Evolutionary conservation across 768 basidiomycete species (phyloP).

Genomic region (Xerocomus spinulosus): DNA sequence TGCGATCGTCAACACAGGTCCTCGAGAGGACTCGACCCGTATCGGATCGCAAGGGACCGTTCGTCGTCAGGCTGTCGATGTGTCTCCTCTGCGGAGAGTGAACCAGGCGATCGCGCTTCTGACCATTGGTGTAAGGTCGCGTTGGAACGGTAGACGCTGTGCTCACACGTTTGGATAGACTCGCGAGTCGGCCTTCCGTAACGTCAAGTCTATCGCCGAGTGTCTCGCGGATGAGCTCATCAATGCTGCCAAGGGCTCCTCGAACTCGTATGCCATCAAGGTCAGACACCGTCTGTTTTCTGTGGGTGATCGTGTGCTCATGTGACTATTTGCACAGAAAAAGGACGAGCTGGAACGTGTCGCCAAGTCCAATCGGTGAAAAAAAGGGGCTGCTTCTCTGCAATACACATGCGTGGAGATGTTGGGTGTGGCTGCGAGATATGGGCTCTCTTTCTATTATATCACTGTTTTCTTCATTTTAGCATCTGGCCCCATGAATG

Average conservation of each 20-base stretch:
- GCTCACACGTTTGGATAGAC: constrained; percentile 49
- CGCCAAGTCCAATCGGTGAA: constrained; percentile 99
- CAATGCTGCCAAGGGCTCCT: constrained; percentile 99
- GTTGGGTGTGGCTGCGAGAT: constrained; percentile 20
- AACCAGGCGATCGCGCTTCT: constrained; percentile 96
- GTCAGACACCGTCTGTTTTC: constrained; percentile 33
- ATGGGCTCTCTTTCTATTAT: constrained; percentile 15
- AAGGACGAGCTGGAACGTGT: constrained; percentile 99
- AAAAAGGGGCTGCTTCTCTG: not conserved
- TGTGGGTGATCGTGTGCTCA: constrained; percentile 1
- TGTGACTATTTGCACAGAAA: constrained; percentile 51
- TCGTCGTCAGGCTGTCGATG: constrained; percentile 99
- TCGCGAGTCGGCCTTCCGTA: constrained; percentile 99
- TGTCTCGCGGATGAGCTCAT: constrained; percentile 99
- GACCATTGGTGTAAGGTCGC: constrained; percentile 74
- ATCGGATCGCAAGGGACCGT: constrained; percentile 99
- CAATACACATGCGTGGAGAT: constrained; percentile 6
- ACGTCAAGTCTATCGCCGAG: constrained; percentile 98
- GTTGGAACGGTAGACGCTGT: not conserved
- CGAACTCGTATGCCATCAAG: constrained; percentile 99
- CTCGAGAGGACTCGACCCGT: constrained; percentile 99
- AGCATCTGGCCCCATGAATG: constrained; percentile 23
- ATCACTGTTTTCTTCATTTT: constrained; percentile 2
- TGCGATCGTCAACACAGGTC: constrained; percentile 99
- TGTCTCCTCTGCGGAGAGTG: constrained; percentile 95